Evolutionary conservation across 257 asterid genomes (phyloP).

Genomic region (Nicotiana tomentosiformis): DNA sequence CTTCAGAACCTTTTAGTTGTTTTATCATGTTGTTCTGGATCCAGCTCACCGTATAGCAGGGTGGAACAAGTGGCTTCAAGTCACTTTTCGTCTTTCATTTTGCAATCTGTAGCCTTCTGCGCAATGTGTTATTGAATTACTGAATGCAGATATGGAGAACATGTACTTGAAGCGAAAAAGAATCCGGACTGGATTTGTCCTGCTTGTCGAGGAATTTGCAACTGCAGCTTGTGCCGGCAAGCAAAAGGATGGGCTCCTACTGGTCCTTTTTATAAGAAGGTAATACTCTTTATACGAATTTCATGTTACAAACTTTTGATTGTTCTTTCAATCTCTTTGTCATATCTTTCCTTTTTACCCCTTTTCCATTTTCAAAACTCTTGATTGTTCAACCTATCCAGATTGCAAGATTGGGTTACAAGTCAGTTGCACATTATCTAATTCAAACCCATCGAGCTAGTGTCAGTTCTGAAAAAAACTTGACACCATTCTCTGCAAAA

Average conservation of each 20-base stretch:
- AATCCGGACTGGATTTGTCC: conserved; percentile 92
- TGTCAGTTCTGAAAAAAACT: conserved; percentile 28
- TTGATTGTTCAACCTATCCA: conserved; percentile 15
- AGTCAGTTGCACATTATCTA: conserved; percentile 95
- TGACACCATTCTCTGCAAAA: conserved; percentile 53
- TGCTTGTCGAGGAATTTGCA: conserved; percentile 89
- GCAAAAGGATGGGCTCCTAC: conserved; percentile 98
- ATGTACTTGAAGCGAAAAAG: conserved; percentile 81
- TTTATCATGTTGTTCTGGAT: not conserved
- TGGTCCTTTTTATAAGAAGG: conserved; percentile 80
- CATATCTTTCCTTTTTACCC: not conserved
- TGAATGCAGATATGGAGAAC: conserved; percentile 73
- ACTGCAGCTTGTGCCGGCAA: conserved; percentile 95
- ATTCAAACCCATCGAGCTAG: conserved; percentile 58
- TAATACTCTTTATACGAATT: conserved; percentile 10
- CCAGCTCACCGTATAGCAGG: not conserved
- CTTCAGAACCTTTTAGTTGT: not conserved
- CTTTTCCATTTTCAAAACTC: not conserved
- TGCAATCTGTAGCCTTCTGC: not conserved
- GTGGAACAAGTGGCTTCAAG: not conserved
- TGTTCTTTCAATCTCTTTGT: not conserved
- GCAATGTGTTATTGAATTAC: not conserved
- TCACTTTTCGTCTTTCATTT: not conserved
- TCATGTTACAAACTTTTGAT: not conserved
- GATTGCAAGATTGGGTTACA: conserved; percentile 70